Conservation (phyloP, 2,329 filamentous ascomycete genomes). For the Aspergillus sp. region DNA sequence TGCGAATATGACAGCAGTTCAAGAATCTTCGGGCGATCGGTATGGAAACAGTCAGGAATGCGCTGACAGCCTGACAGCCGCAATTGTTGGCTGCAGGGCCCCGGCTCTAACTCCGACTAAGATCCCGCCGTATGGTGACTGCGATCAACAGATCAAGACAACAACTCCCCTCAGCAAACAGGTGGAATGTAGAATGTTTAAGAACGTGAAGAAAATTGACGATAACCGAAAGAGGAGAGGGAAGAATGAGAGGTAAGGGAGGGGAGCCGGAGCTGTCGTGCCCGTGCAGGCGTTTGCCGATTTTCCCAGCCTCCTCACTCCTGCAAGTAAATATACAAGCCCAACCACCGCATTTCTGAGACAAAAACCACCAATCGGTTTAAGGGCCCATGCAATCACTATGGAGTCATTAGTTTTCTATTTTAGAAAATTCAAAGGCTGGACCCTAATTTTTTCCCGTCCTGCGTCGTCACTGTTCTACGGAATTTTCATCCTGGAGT, state of each 20-base stretch:
- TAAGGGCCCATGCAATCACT: not conserved
- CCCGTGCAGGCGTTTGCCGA: not conserved
- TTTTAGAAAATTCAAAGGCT: conserved; percentile 6
- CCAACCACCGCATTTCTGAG: conserved; percentile 38
- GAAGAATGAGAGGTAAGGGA: conserved; percentile 14
- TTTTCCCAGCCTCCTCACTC: conserved; percentile 31
- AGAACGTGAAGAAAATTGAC: conserved; percentile 2
- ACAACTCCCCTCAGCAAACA: conserved; percentile 3
- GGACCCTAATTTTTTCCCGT: not conserved
- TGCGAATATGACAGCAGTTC: conserved; percentile 13
- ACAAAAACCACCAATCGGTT: conserved; percentile 17
- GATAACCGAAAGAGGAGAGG: conserved; percentile 15
- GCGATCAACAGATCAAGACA: not conserved
- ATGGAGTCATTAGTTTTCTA: not conserved
- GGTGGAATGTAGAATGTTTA: conserved; percentile 18
- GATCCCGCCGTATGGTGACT: conserved; percentile 1
- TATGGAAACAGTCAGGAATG: conserved; percentile 4
- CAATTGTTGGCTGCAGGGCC: conserved; percentile 9
- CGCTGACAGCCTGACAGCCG: conserved; percentile 5
- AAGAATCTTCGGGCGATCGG: conserved; percentile 3
- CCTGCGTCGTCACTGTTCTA: not conserved
- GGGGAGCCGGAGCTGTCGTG: conserved; percentile 8
- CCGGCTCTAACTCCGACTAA: conserved; percentile 1
- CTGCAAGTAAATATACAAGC: conserved; percentile 20
- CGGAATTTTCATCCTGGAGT: not conserved